Base-by-base conservation (phyloP, 805 yeast genomes). In the Maudiozyma saulgeensis region DNA sequence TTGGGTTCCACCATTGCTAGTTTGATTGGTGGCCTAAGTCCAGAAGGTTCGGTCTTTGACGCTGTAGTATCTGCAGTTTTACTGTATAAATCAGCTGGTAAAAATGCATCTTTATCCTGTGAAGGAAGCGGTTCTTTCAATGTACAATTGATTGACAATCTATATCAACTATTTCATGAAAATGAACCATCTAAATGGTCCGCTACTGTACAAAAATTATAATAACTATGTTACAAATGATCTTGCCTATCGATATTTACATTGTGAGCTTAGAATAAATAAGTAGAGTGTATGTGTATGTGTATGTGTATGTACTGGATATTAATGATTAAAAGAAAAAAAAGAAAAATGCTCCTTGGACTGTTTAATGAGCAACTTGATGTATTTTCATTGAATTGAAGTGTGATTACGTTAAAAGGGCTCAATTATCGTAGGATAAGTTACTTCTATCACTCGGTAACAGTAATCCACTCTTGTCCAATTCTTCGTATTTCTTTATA, bases 1-100 rank as follows among this genome's bases (percentile, higher is more conserved):
- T 66, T 88, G 38, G 95, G 95, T 1, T 80, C 89, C 43, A 75
- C 79, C 0, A 78, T 87, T 47, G 81, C 85, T 0, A 70, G 85
- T 1, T 74, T 70, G 51, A 62, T 80, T 2, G 81, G 81, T 3
- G 76, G 79, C 2, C 57, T 64, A 47, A 66, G 72, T 0, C 64
- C 58, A 7, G 56, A 55, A 2, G 56, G 54, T 6, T 49, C 69
- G 47, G 57, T 73, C 0, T 74, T 73, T 50, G 63, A 61, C 7
- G 79, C 83, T 1, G 77, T 79, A 0, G 70, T 72, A 2, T 69
- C 72, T 0, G 91, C 88, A 0, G 78, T 84, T 1, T 41, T 62
- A 3, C 52, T 77, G 12, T 86, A 81, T 65, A 85, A 84, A 51
- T 58, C 69, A 16, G 85, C 88, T 0, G 88, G 90, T 1, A 70